Conservation (phyloP, 768 basidiomycete species). For the Peribolospora baueri region DNA sequence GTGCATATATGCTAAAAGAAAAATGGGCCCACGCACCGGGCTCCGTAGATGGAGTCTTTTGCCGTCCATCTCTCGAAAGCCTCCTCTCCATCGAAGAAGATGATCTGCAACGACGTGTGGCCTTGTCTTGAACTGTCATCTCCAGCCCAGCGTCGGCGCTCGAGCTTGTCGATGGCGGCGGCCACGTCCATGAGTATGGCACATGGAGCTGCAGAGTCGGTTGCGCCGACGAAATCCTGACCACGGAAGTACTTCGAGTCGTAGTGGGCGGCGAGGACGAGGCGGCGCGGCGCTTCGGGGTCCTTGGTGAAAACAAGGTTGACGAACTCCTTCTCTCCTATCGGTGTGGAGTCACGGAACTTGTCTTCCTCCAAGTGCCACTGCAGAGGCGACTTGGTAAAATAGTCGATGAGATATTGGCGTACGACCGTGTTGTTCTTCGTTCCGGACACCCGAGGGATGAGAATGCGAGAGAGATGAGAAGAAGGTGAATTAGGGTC, state of each 20-base stretch:
- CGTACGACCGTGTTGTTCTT: no score
- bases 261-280: constrained; percentile 43
- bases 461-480: no score
- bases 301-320: constrained; percentile 93
- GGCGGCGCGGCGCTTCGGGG: constrained; percentile 49
- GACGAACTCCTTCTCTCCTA: constrained; percentile 51
- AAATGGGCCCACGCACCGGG: constrained; percentile 33
- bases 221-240: constrained; percentile 59
- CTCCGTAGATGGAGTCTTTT: constrained; percentile 82
- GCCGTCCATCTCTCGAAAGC: constrained; percentile 76
- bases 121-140: constrained; percentile 29
- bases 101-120: constrained; percentile 54
- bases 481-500: no score
- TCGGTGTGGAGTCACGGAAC: constrained; percentile 57
- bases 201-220: constrained; percentile 86
- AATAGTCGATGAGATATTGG: no score
- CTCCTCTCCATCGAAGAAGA: constrained; percentile 97
- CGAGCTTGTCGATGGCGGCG: constrained; percentile 39
- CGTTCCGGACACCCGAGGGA: no score
- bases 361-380: constrained; percentile 75
- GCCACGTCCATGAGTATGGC: constrained; percentile 84
- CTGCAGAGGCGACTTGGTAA: no score
- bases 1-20: neutral
- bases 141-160: constrained; percentile 34
- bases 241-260: constrained; percentile 11